These are phyloP conservation scores for Cordyceps cateniannulata DNA, from an alignment of 2,329 filamentous ascomycete genomes.

Conservation along the genomic window DNA sequence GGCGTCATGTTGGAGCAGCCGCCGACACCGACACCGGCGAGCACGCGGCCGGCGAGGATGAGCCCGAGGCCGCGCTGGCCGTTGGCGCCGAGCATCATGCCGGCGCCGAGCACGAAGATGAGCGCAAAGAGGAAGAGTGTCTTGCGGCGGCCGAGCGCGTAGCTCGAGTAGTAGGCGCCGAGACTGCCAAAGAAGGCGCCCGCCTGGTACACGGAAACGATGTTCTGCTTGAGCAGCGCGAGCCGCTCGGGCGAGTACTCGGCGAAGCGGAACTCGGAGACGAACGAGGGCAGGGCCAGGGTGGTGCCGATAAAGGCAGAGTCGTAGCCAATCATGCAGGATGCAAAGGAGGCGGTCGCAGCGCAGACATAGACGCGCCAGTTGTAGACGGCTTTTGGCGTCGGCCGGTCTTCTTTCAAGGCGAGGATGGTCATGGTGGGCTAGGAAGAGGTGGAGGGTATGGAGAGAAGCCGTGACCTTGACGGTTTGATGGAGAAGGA, in stretches of 20 bases:
- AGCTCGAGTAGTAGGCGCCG: constrained; percentile 57
- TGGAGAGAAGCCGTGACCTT: too few relatives aligned
- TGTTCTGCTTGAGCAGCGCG: constrained; percentile 62
- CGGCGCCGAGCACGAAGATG: constrained; percentile 65
- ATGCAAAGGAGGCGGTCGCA: constrained; percentile 47
- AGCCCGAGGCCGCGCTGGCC: constrained; percentile 55
- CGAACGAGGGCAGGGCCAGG: constrained; percentile 63
- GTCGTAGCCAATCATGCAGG: constrained; percentile 56
- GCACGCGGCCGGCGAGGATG: constrained; percentile 55
- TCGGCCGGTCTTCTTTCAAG: constrained; percentile 50
- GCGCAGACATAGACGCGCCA: constrained; percentile 53
- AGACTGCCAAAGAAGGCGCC: constrained; percentile 79
- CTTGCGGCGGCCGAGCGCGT: constrained; percentile 61
- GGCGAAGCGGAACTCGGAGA: constrained; percentile 58
- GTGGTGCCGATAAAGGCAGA: constrained; percentile 76
- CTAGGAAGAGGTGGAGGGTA: background rate
- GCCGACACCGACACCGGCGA: constrained; percentile 58
- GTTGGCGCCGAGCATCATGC: constrained; percentile 64
- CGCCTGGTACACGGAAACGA: constrained; percentile 75
- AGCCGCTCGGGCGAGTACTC: constrained; percentile 40
- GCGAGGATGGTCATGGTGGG: constrained; percentile 40
- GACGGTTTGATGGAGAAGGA: background rate
- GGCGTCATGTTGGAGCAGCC: constrained; percentile 57
- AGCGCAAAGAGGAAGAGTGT: constrained; percentile 55
- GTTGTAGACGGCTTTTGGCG: constrained; percentile 52